Percentiles rank a stretch among this genome's conserved stretches.
phyloP scores from a whole-genome alignment of 345 rosid genomes.

The Citrus inodora region DNA sequence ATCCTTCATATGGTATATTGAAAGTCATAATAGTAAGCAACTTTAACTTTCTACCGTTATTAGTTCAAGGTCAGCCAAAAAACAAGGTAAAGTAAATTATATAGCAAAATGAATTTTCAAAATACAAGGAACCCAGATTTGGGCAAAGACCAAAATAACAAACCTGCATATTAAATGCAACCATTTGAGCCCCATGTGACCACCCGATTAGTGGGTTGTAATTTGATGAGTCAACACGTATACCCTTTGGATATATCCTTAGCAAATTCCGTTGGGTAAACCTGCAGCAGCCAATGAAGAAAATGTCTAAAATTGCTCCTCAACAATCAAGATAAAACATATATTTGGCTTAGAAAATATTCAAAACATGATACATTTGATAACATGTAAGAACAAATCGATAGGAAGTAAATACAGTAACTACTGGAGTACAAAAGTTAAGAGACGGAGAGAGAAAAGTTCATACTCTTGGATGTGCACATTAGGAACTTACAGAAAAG shows the following conservation, averaged over 20 bases:
- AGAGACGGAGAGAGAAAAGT: background rate
- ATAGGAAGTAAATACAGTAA: background rate
- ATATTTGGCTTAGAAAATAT: background rate
- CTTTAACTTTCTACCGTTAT: background rate
- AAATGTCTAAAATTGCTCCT: background rate
- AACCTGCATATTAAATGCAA: constrained; percentile 98
- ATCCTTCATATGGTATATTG: background rate
- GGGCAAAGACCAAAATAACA: constrained; percentile 2
- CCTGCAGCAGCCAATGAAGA: constrained; percentile 39
- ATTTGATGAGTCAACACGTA: constrained; percentile 80
- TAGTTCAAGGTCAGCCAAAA: background rate
- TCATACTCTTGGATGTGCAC: background rate
- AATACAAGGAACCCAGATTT: background rate
- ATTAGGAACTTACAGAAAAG: background rate
- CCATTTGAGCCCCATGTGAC: constrained; percentile 99
- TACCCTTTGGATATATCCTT: constrained; percentile 88
- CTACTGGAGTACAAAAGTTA: background rate
- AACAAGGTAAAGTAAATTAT: background rate
- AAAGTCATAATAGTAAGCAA: background rate
- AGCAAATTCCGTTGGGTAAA: constrained; percentile 83
- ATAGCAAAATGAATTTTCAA: background rate
- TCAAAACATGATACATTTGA: background rate
- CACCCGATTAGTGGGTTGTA: constrained; percentile 86
- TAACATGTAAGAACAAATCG: background rate
- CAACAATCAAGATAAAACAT: background rate